phyloP scores from a whole-genome alignment of 2,329 filamentous ascomycete genomes.

The Aspergillus transmontanensis region DNA sequence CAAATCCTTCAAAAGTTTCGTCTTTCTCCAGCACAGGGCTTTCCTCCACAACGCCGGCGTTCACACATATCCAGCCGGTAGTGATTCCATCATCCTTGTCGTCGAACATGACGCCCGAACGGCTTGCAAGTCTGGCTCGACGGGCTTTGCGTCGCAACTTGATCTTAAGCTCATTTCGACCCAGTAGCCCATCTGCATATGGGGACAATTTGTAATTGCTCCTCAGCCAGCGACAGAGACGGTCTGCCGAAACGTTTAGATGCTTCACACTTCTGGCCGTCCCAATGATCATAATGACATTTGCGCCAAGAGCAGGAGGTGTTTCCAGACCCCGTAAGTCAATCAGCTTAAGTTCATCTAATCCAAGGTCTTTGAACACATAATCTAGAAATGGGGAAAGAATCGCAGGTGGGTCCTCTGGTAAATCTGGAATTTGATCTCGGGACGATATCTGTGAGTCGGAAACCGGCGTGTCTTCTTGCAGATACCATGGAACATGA shows the following conservation, averaged over 20 bases:
- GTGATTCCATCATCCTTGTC: conserved; percentile 81
- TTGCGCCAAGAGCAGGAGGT: conserved; percentile 81
- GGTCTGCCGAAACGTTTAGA: conserved; percentile 84
- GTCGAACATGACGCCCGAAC: conserved; percentile 58
- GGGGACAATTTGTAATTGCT: conserved; percentile 72
- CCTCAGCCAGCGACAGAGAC: conserved; percentile 84
- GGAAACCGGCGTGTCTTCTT: conserved; percentile 59
- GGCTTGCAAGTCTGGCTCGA: conserved; percentile 78
- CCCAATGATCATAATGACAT: conserved; percentile 88
- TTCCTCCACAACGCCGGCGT: conserved; percentile 71
- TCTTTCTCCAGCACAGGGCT: conserved; percentile 35
- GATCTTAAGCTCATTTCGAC: conserved; percentile 86
- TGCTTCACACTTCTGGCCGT: conserved; percentile 92
- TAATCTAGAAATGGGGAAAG: conserved; percentile 74
- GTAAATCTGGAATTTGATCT: conserved; percentile 65
- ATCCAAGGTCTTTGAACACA: conserved; percentile 78
- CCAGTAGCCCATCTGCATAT: conserved; percentile 83
- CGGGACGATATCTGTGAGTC: conserved; percentile 51
- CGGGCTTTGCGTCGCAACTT: conserved; percentile 80
- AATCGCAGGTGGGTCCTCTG: conserved; percentile 69
- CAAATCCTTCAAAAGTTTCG: conserved; percentile 72
- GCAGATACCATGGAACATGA: conserved; percentile 76
- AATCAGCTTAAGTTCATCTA: conserved; percentile 78
- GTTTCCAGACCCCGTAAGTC: conserved; percentile 85
- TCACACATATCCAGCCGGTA: conserved; percentile 96